Conservation (phyloP, 2,329 filamentous ascomycete species). For the Fusarium paranaense region DNA sequence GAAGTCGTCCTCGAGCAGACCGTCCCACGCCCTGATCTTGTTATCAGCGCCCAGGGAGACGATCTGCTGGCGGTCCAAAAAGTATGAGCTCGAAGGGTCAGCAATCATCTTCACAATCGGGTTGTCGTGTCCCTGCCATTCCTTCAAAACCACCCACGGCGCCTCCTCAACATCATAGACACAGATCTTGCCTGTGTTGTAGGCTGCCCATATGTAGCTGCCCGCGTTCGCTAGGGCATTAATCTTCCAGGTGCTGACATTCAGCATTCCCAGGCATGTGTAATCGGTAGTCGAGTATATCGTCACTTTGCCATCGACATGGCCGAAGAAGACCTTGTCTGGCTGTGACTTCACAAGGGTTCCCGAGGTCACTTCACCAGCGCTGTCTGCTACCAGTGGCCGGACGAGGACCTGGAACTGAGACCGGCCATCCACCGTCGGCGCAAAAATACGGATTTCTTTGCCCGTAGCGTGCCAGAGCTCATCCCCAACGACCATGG, state of each 20-base stretch:
- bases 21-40: constrained; percentile 88
- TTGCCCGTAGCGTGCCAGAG: constrained; percentile 92
- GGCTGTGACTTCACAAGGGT: constrained; percentile 79
- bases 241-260: constrained; percentile 94
- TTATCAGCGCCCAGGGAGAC: constrained; percentile 90
- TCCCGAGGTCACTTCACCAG: constrained; percentile 89
- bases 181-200: constrained; percentile 92
- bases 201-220: constrained; percentile 89
- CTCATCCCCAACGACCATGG: constrained; percentile 84
- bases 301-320: constrained; percentile 92
- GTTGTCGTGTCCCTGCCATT: constrained; percentile 91
- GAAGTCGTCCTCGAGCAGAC: constrained; percentile 92
- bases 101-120: constrained; percentile 82
- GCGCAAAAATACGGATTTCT: constrained; percentile 85
- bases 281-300: constrained; percentile 88
- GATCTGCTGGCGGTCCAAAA: constrained; percentile 84
- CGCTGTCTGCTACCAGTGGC: constrained; percentile 76
- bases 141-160: constrained; percentile 94
- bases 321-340: constrained; percentile 88
- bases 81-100: constrained; percentile 87
- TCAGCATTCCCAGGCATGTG: constrained; percentile 82
- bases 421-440: constrained; percentile 73
- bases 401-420: constrained; percentile 81
- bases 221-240: constrained; percentile 86
- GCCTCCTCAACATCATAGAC: constrained; percentile 86